These are phyloP conservation scores for Aquilaria agallochum DNA, from an alignment of 441 rosid species.

Conservation along the genomic window DNA sequence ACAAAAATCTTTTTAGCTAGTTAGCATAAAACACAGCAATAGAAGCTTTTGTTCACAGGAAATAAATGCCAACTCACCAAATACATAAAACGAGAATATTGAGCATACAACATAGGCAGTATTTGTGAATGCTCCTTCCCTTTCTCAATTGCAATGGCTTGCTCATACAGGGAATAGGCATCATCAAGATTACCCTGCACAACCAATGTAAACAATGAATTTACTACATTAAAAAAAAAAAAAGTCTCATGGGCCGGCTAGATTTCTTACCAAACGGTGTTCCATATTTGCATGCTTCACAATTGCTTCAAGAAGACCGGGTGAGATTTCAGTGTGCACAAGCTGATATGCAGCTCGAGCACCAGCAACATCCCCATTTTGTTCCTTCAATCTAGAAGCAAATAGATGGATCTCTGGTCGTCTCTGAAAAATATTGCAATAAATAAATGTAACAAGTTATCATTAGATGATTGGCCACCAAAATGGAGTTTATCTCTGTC, in stretches of 20 bases:
- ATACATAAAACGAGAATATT: slow-evolving; percentile 69
- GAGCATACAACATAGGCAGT: slow-evolving; percentile 82
- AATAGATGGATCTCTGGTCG: slow-evolving; percentile 94
- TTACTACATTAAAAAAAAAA: slow-evolving; percentile 11
- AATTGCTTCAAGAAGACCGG: slow-evolving; percentile 96
- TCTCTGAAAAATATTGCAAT: slow-evolving; percentile 45
- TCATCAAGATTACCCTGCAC: slow-evolving; percentile 79
- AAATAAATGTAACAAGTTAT: no score
- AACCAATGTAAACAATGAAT: slow-evolving; percentile 15
- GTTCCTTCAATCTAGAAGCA: slow-evolving; percentile 88
- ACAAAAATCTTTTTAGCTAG: background rate
- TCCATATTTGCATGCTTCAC: slow-evolving; percentile 98
- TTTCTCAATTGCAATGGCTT: slow-evolving; percentile 92
- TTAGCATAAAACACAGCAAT: background rate
- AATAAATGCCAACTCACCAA: slow-evolving; percentile 49
- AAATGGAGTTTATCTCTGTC: no score
- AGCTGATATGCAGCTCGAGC: slow-evolving; percentile 90
- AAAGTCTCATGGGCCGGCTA: slow-evolving; percentile 10
- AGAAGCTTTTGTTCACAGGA: background rate
- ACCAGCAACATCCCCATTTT: slow-evolving; percentile 74
- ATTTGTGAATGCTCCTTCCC: slow-evolving; percentile 85
- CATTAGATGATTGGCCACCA: no score
- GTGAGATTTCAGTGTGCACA: slow-evolving; percentile 82
- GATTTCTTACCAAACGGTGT: slow-evolving; percentile 55
- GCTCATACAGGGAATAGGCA: slow-evolving; percentile 76